Evolutionary conservation across 495 filamentous ascomycete genomes (phyloP).

Genomic region (Mytilinidion resinicola): DNA sequence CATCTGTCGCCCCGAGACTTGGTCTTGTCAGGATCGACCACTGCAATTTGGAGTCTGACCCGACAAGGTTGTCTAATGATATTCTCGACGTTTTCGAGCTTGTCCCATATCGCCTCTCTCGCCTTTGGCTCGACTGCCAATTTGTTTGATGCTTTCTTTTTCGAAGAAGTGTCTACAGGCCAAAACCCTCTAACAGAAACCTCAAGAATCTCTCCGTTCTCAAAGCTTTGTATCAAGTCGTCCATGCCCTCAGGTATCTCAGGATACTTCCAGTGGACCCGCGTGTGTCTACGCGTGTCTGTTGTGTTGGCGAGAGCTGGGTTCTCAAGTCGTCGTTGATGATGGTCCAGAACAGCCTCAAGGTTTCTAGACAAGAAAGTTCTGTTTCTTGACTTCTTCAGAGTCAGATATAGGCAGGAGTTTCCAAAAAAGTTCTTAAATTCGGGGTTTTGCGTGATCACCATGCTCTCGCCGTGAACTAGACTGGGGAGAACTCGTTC

Average conservation of each 20-base stretch:
- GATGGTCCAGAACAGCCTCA: neutral
- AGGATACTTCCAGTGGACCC: neutral
- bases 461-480: neutral
- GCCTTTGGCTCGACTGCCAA: neutral
- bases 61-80: neutral
- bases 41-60: too few species aligned
- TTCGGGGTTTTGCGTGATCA: neutral
- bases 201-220: neutral
- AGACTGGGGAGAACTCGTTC: neutral
- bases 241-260: too few species aligned
- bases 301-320: neutral
- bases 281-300: neutral
- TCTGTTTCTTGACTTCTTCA: neutral
- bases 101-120: neutral
- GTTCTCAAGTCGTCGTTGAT: slow-evolving; percentile 1
- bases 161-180: neutral
- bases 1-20: neutral
- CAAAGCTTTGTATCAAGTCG: neutral
- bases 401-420: neutral
- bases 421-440: slow-evolving; percentile 2
- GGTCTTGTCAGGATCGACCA: too few species aligned
- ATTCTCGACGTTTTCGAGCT: neutral
- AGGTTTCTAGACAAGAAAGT: slow-evolving; percentile 2
- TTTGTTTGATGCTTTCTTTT: neutral
- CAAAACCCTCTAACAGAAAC: too few species aligned